Conservation (phyloP, 2,329 filamentous ascomycete species). For the Purpureocillium lavendulum region DNA sequence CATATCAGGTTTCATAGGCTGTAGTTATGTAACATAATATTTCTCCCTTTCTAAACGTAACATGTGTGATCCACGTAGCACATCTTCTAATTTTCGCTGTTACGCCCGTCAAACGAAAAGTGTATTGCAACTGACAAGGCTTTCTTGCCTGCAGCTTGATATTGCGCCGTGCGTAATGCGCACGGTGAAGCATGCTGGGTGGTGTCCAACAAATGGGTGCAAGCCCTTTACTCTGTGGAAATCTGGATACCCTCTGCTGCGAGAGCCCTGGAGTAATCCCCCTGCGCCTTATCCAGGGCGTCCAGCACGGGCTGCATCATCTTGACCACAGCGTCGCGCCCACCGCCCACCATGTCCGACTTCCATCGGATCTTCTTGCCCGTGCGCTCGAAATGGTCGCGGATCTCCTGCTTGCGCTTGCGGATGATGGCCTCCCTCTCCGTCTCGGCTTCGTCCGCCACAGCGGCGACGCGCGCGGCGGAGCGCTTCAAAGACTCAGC, state of each 20-base stretch:
- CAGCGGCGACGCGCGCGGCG: constrained; percentile 67
- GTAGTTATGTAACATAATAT: no score
- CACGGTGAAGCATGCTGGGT: no score
- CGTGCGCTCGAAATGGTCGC: constrained; percentile 62
- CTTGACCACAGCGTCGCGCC: constrained; percentile 64
- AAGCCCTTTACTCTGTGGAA: constrained; percentile 29
- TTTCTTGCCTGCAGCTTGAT: no score
- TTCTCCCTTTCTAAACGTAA: no score
- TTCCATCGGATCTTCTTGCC: constrained; percentile 67
- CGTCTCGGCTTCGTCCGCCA: constrained; percentile 71
- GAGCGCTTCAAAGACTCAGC: constrained; percentile 75
- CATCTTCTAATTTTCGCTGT: no score
- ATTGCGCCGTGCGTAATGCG: no score
- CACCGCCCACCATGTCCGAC: constrained; percentile 61
- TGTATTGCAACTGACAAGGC: no score
- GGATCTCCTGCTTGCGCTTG: constrained; percentile 59
- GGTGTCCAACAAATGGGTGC: no score
- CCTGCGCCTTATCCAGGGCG: constrained; percentile 61
- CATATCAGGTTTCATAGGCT: no score
- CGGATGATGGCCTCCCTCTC: constrained; percentile 62
- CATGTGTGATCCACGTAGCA: no score
- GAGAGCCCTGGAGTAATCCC: constrained; percentile 63
- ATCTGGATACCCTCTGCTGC: constrained; percentile 50
- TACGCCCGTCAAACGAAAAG: no score
- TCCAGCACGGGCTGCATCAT: constrained; percentile 67